Conservation (phyloP, 257 asterid species). For the Nemophila menziesii region DNA sequence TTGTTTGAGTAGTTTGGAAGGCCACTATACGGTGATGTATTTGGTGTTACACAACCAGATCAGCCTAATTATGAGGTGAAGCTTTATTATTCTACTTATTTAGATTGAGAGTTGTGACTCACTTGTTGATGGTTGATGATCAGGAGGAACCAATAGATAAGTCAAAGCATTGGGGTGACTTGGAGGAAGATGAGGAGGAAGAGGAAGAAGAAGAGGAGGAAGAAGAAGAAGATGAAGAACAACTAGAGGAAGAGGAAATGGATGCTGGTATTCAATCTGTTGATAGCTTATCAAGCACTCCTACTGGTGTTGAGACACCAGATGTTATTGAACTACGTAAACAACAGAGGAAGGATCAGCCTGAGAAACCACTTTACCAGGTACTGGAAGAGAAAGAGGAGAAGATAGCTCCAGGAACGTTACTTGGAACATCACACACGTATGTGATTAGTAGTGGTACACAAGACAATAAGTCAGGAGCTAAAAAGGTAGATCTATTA, state of each 20-base stretch:
- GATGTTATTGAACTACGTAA: constrained; percentile 97
- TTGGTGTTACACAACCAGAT: constrained; percentile 77
- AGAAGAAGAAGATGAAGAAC: constrained; percentile 72
- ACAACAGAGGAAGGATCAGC: constrained; percentile 97
- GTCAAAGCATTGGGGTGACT: constrained; percentile 92
- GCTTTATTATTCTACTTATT: neutral
- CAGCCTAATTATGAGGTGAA: constrained; percentile 68
- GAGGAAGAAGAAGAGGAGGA: constrained; percentile 71
- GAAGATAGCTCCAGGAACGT: constrained; percentile 67
- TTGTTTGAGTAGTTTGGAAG: constrained; percentile 47
- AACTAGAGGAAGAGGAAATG: constrained; percentile 33
- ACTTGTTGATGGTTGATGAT: neutral
- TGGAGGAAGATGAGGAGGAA: constrained; percentile 88
- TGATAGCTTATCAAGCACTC: constrained; percentile 90
- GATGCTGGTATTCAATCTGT: constrained; percentile 66
- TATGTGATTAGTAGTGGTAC: constrained; percentile 64
- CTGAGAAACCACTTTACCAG: constrained; percentile 92
- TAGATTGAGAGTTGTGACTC: neutral
- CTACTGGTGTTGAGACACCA: constrained; percentile 97
- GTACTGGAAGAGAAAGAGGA: constrained; percentile 94
- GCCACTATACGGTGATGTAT: constrained; percentile 91
- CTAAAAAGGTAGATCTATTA: constrained; percentile 89
- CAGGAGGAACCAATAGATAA: constrained; percentile 95
- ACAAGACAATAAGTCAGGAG: constrained; percentile 84
- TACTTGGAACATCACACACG: constrained; percentile 84